These are phyloP conservation scores for Lactarius deliciosus DNA, from an alignment of 768 basidiomycete genomes.

Conservation along the genomic window DNA sequence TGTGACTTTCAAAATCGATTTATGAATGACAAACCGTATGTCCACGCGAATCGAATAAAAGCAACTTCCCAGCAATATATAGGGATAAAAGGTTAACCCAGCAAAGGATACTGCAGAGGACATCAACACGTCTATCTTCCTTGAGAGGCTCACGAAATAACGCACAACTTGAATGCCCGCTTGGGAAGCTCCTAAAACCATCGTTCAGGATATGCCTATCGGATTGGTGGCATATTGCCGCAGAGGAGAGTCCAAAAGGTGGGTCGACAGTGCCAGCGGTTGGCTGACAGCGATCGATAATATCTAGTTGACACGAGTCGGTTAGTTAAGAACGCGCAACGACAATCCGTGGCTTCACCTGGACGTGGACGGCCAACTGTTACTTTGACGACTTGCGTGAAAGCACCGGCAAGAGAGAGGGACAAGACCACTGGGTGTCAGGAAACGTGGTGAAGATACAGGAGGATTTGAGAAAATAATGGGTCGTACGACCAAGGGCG, in stretches of 20 bases:
- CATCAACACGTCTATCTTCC: conserved; percentile 8
- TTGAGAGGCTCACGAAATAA: conserved; percentile 16
- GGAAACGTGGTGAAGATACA: conserved; percentile 10
- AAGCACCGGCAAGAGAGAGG: conserved; percentile 70
- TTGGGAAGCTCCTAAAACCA: conserved; percentile 91
- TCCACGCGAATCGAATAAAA: conserved; percentile 81
- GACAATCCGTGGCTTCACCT: conserved; percentile 42
- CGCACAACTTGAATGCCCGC: conserved; percentile 87
- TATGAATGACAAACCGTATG: conserved; percentile 52
- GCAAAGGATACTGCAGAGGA: conserved; percentile 76
- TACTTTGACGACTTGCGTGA: conserved; percentile 85
- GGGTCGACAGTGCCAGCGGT: conserved; percentile 61
- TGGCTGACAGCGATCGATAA: conserved; percentile 73
- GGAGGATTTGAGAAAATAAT: conserved; percentile 3
- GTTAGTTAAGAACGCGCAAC: background rate
- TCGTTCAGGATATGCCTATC: conserved; percentile 59
- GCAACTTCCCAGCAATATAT: conserved; percentile 90
- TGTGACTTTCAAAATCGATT: background rate
- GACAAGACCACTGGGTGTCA: conserved; percentile 60
- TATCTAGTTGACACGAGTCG: conserved; percentile 41
- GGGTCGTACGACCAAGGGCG: conserved; percentile 44
- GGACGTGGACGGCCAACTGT: conserved; percentile 90
- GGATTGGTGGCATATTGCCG: conserved; percentile 76
- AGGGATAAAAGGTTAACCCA: conserved; percentile 86
- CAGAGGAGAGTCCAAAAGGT: conserved; percentile 69